phyloP scores from a whole-genome alignment of 73 alveolate genomes.

The Paramecium primaurelia region DNA sequence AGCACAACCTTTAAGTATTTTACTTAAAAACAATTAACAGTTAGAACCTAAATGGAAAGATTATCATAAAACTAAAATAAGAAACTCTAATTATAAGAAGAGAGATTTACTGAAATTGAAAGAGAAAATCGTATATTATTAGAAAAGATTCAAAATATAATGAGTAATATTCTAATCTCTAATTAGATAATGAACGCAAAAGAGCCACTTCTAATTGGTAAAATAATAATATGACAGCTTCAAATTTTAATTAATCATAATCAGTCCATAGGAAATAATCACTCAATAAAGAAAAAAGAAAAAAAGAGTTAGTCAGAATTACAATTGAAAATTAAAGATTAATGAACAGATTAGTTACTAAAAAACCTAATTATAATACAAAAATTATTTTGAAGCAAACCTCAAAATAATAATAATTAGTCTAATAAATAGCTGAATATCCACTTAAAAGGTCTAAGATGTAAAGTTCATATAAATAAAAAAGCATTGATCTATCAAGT shows the following conservation, averaged over 20 bases:
- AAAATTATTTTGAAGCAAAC: background rate
- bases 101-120: constrained; percentile 25
- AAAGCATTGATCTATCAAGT: background rate
- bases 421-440: background rate
- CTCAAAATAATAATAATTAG: background rate
- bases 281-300: constrained; percentile 9
- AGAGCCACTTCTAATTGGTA: background rate
- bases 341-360: background rate
- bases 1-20: background rate
- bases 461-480: background rate
- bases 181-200: background rate
- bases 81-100: background rate
- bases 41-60: constrained; percentile 6
- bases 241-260: background rate
- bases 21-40: background rate
- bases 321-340: background rate
- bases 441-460: background rate
- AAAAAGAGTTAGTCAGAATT: background rate
- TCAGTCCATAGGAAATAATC: background rate
- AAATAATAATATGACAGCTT: background rate
- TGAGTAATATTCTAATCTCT: background rate
- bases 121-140: constrained; percentile 5
- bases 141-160: background rate
- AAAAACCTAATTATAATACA: background rate
- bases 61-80: background rate